A percentile compares a stretch with the other conserved stretches of the same genome.
Evolutionary conservation across 176 grass and related monocot species (phyloP).

Genomic region (Oryza meridionalis): DNA sequence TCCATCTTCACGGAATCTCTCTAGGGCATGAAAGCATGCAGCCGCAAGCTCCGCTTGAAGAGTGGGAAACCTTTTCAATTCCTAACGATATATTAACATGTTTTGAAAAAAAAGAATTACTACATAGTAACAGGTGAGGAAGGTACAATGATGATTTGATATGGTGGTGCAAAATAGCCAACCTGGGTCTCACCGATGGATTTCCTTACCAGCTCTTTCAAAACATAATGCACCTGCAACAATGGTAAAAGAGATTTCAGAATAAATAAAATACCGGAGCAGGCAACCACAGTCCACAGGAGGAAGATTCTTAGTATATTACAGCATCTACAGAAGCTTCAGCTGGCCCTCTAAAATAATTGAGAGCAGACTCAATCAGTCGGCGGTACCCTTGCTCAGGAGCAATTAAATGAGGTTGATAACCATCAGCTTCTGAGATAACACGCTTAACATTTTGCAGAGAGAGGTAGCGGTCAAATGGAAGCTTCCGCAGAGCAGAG

Average conservation of each 20-base stretch:
- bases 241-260: conserved; percentile 28
- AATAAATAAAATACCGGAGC: neutral
- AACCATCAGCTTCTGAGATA: conserved; percentile 93
- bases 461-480: conserved; percentile 82
- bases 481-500: conserved; percentile 84
- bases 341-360: conserved; percentile 92
- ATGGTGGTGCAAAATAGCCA: conserved; percentile 25
- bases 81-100: conserved; percentile 46
- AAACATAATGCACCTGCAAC: conserved; percentile 80
- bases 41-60: conserved; percentile 86
- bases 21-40: conserved; percentile 68
- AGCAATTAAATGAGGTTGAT: conserved; percentile 97
- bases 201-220: conserved; percentile 94
- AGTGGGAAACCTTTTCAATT: conserved; percentile 85
- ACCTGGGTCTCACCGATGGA: conserved; percentile 95
- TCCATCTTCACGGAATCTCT: conserved; percentile 82
- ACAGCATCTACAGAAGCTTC: conserved; percentile 99
- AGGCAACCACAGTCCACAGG: neutral
- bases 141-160: neutral
- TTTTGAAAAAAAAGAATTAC: conserved; percentile 18
- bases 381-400: conserved; percentile 97
- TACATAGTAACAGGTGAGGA: neutral
- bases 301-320: conserved; percentile 44
- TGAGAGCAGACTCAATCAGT: conserved; percentile 87
- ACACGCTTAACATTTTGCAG: conserved; percentile 88